Evolutionary conservation across 129 eudicot genomes (phyloP).

Genomic region (Lactuca saligna): DNA sequence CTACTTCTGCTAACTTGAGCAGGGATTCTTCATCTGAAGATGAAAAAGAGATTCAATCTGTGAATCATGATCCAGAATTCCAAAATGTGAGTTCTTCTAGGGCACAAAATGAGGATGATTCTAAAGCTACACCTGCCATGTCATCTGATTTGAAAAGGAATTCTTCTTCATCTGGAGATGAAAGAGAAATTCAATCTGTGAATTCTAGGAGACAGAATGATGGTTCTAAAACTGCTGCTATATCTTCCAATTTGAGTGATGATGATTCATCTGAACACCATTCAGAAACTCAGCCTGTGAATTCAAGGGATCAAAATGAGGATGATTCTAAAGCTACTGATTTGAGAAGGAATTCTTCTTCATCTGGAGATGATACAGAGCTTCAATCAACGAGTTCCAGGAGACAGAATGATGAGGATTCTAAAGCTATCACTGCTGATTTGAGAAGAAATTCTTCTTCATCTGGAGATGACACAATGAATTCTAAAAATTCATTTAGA

Average conservation of each 20-base stretch:
- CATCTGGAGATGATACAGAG: conserved; percentile 11
- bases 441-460: no score
- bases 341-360: conserved; percentile 3
- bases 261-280: background rate
- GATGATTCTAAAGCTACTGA: conserved; percentile 5
- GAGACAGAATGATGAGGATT: background rate
- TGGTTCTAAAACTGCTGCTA: conserved; percentile 9
- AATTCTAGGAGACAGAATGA: conserved; percentile 8
- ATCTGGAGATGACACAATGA: background rate
- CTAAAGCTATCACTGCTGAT: no score
- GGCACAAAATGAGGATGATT: background rate
- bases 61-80: background rate
- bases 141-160: background rate
- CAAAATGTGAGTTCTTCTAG: background rate
- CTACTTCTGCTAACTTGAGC: background rate
- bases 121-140: background rate
- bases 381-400: background rate
- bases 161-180: conserved; percentile 9
- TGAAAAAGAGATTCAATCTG: background rate
- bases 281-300: conserved; percentile 3
- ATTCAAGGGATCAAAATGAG: background rate
- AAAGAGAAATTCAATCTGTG: background rate
- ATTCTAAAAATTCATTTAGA: background rate
- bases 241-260: background rate
- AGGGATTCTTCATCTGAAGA: conserved; percentile 18